Base-by-base conservation (phyloP, 2,329 filamentous ascomycete genomes). In the Tolypocladium paradoxum region DNA sequence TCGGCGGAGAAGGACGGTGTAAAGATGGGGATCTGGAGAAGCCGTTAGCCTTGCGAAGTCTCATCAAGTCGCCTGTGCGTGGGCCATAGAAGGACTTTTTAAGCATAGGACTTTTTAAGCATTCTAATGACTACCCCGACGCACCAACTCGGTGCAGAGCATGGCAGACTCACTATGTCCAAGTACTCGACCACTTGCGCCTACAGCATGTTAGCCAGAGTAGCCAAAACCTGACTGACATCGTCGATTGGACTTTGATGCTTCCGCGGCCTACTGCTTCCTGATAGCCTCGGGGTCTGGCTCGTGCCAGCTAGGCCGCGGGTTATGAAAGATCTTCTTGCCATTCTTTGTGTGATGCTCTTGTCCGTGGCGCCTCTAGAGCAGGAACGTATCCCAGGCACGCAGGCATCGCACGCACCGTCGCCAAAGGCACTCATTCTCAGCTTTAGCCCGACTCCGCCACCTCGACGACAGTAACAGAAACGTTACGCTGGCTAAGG, bases 401-500 rank as follows among this genome's bases (percentile, higher is more conserved):
- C n/a, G n/a, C n/a, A n/a, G n/a, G n/a, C n/a, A n/a, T n/a, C n/a
- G n/a, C n/a, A n/a, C n/a, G n/a, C n/a, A n/a, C n/a, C n/a, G n/a
- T n/a, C n/a, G n/a, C n/a, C n/a, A n/a, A n/a, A n/a, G n/a, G n/a
- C n/a, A n/a, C n/a, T n/a, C n/a, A n/a, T n/a, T n/a, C n/a, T n/a
- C n/a, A n/a, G n/a, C n/a, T n/a, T n/a, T n/a, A n/a, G n/a, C n/a
- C n/a, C n/a, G n/a, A n/a, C 18, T 54, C 48, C 57, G 29, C 68
- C 73, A 55, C 55, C 54, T 59, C 20, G 60, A 56, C 49, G 43
- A 31, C 16, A 27, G 24, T 6, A 62, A 62, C 47, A 45, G 29
- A n/a, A 52, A 56, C 2, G 60, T 65, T 34, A 52, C 50, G 8
- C 57, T 59, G n/a, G 53, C 55, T 24, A 50, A 55, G 9, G 53